phyloP scores from a whole-genome alignment of 495 filamentous ascomycete genomes.

The Tuber calosporum region DNA sequence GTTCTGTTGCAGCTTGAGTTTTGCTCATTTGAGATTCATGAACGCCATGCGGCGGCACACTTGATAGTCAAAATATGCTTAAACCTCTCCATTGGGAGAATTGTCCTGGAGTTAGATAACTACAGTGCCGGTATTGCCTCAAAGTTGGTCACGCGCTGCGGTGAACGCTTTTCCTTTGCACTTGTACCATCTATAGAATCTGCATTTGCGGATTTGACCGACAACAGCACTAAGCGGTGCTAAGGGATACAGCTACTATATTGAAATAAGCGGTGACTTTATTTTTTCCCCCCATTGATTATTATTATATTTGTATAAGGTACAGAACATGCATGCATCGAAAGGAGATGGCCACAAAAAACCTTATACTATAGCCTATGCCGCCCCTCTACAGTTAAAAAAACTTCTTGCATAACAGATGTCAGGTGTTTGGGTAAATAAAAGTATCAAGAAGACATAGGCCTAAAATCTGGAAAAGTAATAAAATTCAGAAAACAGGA shows the following conservation, averaged over 20 bases:
- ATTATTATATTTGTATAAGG: no score
- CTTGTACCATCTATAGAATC: neutral
- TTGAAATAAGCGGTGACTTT: no score
- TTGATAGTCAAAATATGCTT: neutral
- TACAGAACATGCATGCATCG: no score
- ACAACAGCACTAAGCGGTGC: neutral
- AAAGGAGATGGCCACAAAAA: no score
- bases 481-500: no score
- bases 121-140: neutral
- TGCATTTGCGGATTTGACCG: neutral
- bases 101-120: neutral
- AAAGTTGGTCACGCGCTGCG: neutral
- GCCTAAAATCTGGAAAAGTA: no score
- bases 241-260: neutral
- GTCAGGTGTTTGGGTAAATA: no score
- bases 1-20: neutral
- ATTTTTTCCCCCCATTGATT: no score
- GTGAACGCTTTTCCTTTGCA: neutral
- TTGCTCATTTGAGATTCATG: neutral
- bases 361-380: no score
- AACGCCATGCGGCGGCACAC: neutral
- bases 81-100: neutral
- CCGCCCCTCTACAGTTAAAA: no score
- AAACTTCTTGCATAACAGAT: no score
- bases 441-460: no score